Percentiles rank a stretch among this genome's conserved stretches.
Conservation (phyloP, 2,329 filamentous ascomycete genomes). For the Diaporthe capsici region DNA sequence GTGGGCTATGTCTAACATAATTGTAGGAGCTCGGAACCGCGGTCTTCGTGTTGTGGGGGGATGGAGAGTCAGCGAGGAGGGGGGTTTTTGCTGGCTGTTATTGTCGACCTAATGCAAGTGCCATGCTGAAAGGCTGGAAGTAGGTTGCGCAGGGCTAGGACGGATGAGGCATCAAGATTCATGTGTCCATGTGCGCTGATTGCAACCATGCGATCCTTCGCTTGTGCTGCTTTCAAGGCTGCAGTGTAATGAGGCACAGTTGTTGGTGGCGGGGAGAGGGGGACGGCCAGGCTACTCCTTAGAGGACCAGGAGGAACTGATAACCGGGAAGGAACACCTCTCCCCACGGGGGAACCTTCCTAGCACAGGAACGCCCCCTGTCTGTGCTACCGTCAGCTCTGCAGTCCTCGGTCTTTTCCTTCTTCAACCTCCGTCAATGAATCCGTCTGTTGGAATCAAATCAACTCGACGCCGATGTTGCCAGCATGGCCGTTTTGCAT, state of each 20-base stretch:
- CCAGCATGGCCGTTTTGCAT: neutral
- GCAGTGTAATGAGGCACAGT: neutral
- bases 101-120: neutral
- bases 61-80: neutral
- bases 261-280: neutral
- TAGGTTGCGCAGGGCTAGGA: neutral
- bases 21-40: neutral
- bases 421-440: neutral
- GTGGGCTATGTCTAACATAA: neutral
- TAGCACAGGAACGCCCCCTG: neutral
- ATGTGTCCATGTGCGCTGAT: neutral
- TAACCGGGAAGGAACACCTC: slow-evolving; percentile 4
- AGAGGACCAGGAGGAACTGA: neutral
- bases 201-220: slow-evolving; percentile 20
- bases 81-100: neutral
- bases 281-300: neutral
- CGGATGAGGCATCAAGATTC: slow-evolving; percentile 30
- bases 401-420: neutral
- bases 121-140: neutral
- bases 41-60: neutral
- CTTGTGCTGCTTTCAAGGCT: neutral
- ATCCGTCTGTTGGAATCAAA: neutral
- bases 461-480: neutral
- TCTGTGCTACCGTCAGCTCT: neutral
- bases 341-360: slow-evolving; percentile 5